These are phyloP conservation scores for Plectosphaerella cucumerina DNA, from an alignment of 2,329 filamentous ascomycete genomes.

Conservation along the genomic window DNA sequence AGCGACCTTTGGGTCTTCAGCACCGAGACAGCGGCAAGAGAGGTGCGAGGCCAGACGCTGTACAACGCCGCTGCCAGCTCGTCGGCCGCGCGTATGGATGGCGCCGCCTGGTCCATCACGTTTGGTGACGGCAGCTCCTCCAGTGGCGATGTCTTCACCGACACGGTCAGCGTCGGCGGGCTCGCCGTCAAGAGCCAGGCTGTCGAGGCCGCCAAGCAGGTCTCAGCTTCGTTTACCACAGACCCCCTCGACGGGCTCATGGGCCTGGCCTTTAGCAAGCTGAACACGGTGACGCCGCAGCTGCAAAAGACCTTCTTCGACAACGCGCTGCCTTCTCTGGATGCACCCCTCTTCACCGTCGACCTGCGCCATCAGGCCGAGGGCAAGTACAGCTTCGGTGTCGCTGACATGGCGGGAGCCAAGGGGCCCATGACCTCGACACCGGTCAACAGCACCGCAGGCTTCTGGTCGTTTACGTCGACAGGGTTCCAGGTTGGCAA, in stretches of 20 bases:
- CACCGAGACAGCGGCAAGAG: slow-evolving; percentile 29
- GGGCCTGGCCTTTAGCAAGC: slow-evolving; percentile 35
- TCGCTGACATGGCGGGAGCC: slow-evolving; percentile 54
- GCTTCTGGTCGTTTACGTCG: slow-evolving; percentile 61
- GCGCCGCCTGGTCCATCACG: slow-evolving; percentile 33
- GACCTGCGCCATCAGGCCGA: slow-evolving; percentile 30
- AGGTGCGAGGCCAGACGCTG: slow-evolving; percentile 32
- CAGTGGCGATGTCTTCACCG: slow-evolving; percentile 37
- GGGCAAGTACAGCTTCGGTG: slow-evolving; percentile 31
- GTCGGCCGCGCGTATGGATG: slow-evolving; percentile 29
- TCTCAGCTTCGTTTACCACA: slow-evolving; percentile 33
- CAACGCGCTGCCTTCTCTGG: slow-evolving; percentile 22
- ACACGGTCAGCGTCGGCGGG: slow-evolving; percentile 36
- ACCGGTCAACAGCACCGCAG: slow-evolving; percentile 48
- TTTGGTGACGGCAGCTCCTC: slow-evolving; percentile 40
- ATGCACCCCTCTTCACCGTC: slow-evolving; percentile 25
- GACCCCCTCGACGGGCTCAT: slow-evolving; percentile 34
- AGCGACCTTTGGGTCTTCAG: slow-evolving; percentile 46
- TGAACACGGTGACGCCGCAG: slow-evolving; percentile 37
- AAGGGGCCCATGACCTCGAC: slow-evolving; percentile 54
- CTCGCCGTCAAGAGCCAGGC: slow-evolving; percentile 34
- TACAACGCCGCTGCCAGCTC: slow-evolving; percentile 34
- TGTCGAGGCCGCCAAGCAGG: slow-evolving; percentile 35
- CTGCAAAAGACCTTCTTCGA: slow-evolving; percentile 39
- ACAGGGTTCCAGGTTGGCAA: slow-evolving; percentile 49